phyloP scores from a whole-genome alignment of 2,329 filamentous ascomycete species.

The Fusarium redolens region DNA sequence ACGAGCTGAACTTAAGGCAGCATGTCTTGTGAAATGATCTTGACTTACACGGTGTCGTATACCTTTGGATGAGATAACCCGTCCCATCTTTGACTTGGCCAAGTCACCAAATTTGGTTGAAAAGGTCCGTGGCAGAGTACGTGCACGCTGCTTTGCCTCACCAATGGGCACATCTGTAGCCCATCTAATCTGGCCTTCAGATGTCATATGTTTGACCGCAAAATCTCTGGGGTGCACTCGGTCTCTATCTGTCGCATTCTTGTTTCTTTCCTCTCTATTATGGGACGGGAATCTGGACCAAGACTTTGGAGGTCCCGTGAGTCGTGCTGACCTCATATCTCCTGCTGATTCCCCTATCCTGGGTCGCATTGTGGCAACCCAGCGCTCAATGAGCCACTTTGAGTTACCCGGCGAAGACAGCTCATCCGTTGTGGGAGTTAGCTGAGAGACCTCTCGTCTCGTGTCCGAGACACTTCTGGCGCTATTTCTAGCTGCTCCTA shows the following conservation, averaged over 20 bases:
- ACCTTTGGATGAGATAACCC: constrained; percentile 8
- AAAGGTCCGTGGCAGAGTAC: constrained; percentile 39
- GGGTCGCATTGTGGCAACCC: constrained; percentile 33
- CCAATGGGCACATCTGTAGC: constrained; percentile 39
- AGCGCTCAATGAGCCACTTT: constrained; percentile 36
- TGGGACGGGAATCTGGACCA: constrained; percentile 52
- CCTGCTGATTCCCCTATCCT: neutral
- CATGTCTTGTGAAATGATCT: neutral
- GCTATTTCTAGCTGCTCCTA: neutral
- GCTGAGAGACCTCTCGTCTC: constrained; percentile 13
- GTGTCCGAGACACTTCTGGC: neutral
- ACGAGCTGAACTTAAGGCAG: neutral
- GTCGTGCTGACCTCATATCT: neutral
- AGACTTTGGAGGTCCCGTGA: constrained; percentile 42
- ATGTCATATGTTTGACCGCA: constrained; percentile 37
- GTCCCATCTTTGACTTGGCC: constrained; percentile 35
- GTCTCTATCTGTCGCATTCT: constrained; percentile 39
- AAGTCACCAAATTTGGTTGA: constrained; percentile 47
- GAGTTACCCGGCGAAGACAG: constrained; percentile 9
- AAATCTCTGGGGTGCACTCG: constrained; percentile 47
- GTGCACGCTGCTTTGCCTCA: constrained; percentile 1
- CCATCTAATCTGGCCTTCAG: constrained; percentile 40
- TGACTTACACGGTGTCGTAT: neutral
- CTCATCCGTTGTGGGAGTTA: constrained; percentile 29
- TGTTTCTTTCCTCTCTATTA: constrained; percentile 46